Percentiles rank a stretch among this genome's conserved stretches.
phyloP scores from a whole-genome alignment of 2,329 filamentous ascomycete genomes.

The Ophiostoma ips region DNA sequence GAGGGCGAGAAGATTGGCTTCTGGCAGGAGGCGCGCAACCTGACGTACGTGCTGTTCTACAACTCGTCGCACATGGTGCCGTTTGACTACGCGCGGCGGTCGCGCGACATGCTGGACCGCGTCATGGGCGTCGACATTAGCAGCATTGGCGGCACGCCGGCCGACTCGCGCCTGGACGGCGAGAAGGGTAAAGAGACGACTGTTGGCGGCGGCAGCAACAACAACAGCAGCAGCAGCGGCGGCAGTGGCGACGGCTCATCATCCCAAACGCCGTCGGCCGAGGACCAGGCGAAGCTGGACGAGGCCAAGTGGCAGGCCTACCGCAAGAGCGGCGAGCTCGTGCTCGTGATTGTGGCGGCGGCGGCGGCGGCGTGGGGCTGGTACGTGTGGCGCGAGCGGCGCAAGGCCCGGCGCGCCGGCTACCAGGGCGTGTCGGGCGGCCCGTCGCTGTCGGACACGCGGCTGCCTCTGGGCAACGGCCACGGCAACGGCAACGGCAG shows the following conservation, averaged over 20 bases:
- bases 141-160: constrained; percentile 66
- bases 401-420: constrained; percentile 29
- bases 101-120: constrained; percentile 90
- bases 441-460: constrained; percentile 18
- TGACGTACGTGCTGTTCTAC: constrained; percentile 92
- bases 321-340: constrained; percentile 72
- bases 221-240: constrained; percentile 43
- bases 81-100: constrained; percentile 76
- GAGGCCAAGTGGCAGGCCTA: constrained; percentile 83
- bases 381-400: constrained; percentile 49
- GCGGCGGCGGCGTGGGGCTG: constrained; percentile 63
- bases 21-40: constrained; percentile 86
- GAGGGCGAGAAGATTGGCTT: constrained; percentile 78
- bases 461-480: constrained; percentile 7
- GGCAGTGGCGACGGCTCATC: not conserved
- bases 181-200: constrained; percentile 51
- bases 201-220: constrained; percentile 53
- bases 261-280: constrained; percentile 25
- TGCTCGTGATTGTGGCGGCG: constrained; percentile 66
- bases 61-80: constrained; percentile 98
- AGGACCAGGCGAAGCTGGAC: constrained; percentile 58
- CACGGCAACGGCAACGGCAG: constrained; percentile 8
- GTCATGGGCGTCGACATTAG: constrained; percentile 90
- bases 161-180: constrained; percentile 71
- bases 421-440: constrained; percentile 37